Percentiles rank a stretch among this genome's conserved stretches.
Evolutionary conservation across 2,329 filamentous ascomycete species (phyloP).

Genomic region (Pseudogymnoascus sp.): DNA sequence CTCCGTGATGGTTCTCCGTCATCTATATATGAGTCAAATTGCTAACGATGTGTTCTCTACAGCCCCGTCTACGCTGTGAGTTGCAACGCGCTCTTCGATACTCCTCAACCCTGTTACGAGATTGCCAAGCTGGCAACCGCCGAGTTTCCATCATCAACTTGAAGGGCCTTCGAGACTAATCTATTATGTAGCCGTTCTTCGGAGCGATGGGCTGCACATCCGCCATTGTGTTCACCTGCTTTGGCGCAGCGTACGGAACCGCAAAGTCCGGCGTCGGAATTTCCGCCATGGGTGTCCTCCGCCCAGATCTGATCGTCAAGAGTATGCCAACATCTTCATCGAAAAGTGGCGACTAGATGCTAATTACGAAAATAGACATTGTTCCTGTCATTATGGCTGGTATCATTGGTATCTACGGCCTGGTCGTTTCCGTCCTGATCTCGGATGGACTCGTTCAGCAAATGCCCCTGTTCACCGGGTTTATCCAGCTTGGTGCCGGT

Average conservation of each 20-base stretch:
- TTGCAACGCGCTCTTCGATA: conserved; percentile 30
- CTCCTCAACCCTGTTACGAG: not conserved
- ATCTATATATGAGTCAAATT: conserved; percentile 16
- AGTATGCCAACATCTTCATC: conserved; percentile 53
- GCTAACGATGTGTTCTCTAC: conserved; percentile 36
- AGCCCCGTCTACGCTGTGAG: conserved; percentile 99
- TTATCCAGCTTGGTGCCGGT: conserved; percentile 80
- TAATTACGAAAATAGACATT: conserved; percentile 59
- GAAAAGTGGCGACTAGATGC: not conserved
- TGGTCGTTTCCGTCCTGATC: conserved; percentile 81
- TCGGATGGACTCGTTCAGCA: conserved; percentile 69
- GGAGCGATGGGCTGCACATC: conserved; percentile 94
- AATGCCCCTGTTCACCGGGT: conserved; percentile 68
- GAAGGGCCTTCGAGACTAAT: conserved; percentile 12
- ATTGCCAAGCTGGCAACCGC: conserved; percentile 10
- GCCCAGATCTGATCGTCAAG: conserved; percentile 98
- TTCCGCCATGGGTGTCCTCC: conserved; percentile 93
- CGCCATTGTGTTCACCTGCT: conserved; percentile 93
- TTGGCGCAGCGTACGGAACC: conserved; percentile 95
- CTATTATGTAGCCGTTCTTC: conserved; percentile 65
- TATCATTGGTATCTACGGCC: conserved; percentile 99
- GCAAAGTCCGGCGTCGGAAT: conserved; percentile 99
- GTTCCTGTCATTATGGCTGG: conserved; percentile 99
- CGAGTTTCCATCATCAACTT: conserved; percentile 9
- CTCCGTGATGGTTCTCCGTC: conserved; percentile 7